These are phyloP conservation scores for Phytopythium aichiense DNA, from an alignment of 352 stramenopile genomes.

Conservation along the genomic window DNA sequence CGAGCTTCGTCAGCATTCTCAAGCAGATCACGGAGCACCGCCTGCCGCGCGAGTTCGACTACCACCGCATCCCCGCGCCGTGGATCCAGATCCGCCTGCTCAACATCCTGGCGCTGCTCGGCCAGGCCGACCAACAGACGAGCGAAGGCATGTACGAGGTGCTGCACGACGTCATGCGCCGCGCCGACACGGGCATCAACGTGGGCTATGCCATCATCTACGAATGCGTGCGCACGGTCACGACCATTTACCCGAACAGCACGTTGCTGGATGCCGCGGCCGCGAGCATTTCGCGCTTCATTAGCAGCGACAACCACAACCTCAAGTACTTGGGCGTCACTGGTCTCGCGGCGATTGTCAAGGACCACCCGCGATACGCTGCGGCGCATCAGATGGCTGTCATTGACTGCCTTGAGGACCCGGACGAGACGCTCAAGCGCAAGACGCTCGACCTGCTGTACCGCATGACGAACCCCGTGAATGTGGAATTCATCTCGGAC, in stretches of 20 bases:
- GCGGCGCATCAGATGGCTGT: constrained; percentile 99
- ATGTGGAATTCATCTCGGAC: constrained; percentile 99
- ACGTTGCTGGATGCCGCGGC: constrained; percentile 94
- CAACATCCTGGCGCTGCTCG: constrained; percentile 95
- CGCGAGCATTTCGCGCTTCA: constrained; percentile 93
- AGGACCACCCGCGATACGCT: constrained; percentile 94
- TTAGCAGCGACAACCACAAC: constrained; percentile 96
- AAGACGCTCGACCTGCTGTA: constrained; percentile 97
- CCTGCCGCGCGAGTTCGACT: constrained; percentile 98
- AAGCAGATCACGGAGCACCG: constrained; percentile 99
- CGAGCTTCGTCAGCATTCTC: constrained; percentile 98
- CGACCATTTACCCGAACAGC: constrained; percentile 99
- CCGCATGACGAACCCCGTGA: constrained; percentile 99
- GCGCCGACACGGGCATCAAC: constrained; percentile 99
- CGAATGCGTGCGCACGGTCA: constrained; percentile 98
- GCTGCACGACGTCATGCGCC: constrained; percentile 96
- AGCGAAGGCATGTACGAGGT: constrained; percentile 99
- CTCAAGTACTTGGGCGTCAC: constrained; percentile 99
- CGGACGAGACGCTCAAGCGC: constrained; percentile 98
- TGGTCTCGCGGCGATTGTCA: constrained; percentile 98
- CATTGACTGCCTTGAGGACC: constrained; percentile 99
- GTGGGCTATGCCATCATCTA: constrained; percentile 99
- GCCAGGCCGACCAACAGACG: constrained; percentile 90
- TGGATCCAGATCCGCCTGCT: constrained; percentile 99
- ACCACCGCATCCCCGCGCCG: constrained; percentile 98